Conservation (phyloP, 2,329 filamentous ascomycete species). For the Aureobasidium sp. region DNA sequence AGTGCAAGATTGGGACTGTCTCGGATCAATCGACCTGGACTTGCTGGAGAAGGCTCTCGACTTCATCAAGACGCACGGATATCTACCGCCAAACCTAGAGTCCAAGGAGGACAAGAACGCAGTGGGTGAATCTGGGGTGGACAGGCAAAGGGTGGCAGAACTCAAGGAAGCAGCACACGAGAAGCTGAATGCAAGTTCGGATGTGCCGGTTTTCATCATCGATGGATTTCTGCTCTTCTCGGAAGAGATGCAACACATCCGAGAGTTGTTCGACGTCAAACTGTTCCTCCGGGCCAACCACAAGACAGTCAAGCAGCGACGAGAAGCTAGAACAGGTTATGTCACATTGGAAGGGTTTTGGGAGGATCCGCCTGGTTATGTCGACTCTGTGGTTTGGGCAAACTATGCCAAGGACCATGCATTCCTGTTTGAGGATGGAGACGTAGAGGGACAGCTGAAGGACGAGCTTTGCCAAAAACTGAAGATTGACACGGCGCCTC, state of each 20-base stretch:
- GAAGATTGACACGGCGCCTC: conserved; percentile 24
- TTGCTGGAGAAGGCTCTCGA: conserved; percentile 57
- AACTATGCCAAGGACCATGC: conserved; percentile 77
- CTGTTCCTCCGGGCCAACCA: conserved; percentile 69
- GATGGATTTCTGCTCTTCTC: conserved; percentile 86
- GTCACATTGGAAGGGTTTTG: conserved; percentile 82
- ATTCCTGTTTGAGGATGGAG: conserved; percentile 65
- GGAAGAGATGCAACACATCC: conserved; percentile 42
- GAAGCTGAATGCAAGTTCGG: background rate
- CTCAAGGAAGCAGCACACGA: conserved; percentile 20
- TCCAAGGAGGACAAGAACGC: conserved; percentile 53
- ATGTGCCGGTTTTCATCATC: conserved; percentile 55
- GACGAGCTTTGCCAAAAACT: conserved; percentile 28
- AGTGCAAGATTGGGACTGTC: conserved; percentile 86
- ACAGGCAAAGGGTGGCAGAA: conserved; percentile 20
- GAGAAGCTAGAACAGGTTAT: conserved; percentile 65
- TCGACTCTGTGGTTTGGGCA: conserved; percentile 92
- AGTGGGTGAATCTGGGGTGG: conserved; percentile 34
- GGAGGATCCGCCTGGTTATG: conserved; percentile 88
- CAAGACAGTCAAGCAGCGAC: conserved; percentile 51
- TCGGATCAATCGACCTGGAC: conserved; percentile 64
- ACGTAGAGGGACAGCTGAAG: conserved; percentile 53
- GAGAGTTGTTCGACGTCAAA: conserved; percentile 60
- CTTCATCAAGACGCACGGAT: conserved; percentile 62
- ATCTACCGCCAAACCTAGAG: conserved; percentile 43